Conservation (phyloP, 768 basidiomycete species). For the Russula olivacea region DNA sequence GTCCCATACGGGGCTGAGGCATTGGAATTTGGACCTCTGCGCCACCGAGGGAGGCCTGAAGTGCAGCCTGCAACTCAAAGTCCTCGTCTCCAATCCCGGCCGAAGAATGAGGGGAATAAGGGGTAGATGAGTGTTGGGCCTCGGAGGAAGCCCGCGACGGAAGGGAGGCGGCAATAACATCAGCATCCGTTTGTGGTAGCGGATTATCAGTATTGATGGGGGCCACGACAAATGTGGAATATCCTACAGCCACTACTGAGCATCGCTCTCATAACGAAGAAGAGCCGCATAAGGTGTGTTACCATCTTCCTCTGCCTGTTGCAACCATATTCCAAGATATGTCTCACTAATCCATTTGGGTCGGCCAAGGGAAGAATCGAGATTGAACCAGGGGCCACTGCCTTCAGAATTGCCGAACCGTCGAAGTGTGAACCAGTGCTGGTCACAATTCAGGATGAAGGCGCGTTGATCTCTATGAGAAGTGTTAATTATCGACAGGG, state of each 20-base stretch:
- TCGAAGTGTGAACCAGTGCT: slow-evolving; percentile 87
- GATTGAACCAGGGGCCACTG: slow-evolving; percentile 79
- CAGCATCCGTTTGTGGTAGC: slow-evolving; percentile 62
- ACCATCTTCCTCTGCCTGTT: slow-evolving; percentile 86
- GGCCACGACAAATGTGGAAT: slow-evolving; percentile 73
- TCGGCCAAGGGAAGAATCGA: slow-evolving; percentile 63
- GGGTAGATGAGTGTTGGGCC: slow-evolving; percentile 18
- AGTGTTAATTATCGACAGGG: slow-evolving; percentile 15
- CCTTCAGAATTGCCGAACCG: slow-evolving; percentile 61
- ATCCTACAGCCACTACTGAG: slow-evolving; percentile 44
- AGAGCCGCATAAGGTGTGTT: slow-evolving; percentile 23
- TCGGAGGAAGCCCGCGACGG: slow-evolving; percentile 45
- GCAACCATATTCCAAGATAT: slow-evolving; percentile 80
- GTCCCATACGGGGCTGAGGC: not conserved
- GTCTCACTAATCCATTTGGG: slow-evolving; percentile 83
- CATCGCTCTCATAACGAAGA: not conserved
- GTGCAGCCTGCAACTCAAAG: slow-evolving; percentile 77
- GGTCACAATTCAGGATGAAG: slow-evolving; percentile 79
- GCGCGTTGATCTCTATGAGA: slow-evolving; percentile 64
- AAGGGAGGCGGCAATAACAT: slow-evolving; percentile 60
- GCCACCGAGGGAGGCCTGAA: slow-evolving; percentile 69
- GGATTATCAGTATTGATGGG: slow-evolving; percentile 53
- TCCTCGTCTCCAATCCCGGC: slow-evolving; percentile 73
- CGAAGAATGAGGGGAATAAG: slow-evolving; percentile 2
- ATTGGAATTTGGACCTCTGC: not conserved